Percentiles rank a stretch among this genome's conserved stretches.
Evolutionary conservation across 345 rosid genomes (phyloP).

Genomic region (Aquilaria sinensis): DNA sequence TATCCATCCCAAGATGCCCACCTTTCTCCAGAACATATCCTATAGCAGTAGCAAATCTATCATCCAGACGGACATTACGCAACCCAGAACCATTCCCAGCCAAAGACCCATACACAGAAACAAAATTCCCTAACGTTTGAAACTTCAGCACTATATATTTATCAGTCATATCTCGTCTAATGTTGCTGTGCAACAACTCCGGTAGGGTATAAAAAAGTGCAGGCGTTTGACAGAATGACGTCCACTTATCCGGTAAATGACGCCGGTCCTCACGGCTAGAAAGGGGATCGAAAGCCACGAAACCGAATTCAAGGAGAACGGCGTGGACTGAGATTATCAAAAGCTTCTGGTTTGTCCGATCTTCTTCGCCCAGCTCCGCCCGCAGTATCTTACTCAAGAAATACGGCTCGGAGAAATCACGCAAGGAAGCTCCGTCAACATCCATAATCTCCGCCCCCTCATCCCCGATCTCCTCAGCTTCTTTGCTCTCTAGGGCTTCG

Average conservation of each 20-base stretch:
- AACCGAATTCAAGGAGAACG: slow-evolving; percentile 66
- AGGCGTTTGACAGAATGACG: slow-evolving; percentile 20
- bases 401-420: slow-evolving; percentile 41
- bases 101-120: slow-evolving; percentile 52
- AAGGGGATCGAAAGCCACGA: slow-evolving; percentile 33
- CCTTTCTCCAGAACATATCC: slow-evolving; percentile 25
- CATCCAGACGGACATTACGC: slow-evolving; percentile 37
- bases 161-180: slow-evolving; percentile 17
- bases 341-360: slow-evolving; percentile 28
- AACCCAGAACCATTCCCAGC: slow-evolving; percentile 21
- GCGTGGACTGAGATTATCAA: slow-evolving; percentile 60
- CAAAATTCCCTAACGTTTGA: slow-evolving; percentile 38
- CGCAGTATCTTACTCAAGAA: slow-evolving; percentile 48
- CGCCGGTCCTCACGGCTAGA: slow-evolving; percentile 35
- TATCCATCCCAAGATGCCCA: slow-evolving; percentile 11
- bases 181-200: slow-evolving; percentile 19
- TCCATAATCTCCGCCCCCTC: slow-evolving; percentile 19
- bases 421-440: slow-evolving; percentile 17
- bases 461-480: background rate
- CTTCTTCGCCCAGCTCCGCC: slow-evolving; percentile 39
- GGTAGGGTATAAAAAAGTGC: slow-evolving; percentile 58
- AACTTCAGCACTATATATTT: slow-evolving; percentile 34
- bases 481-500: slow-evolving; percentile 5
- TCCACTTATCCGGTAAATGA: slow-evolving; percentile 36
- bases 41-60: slow-evolving; percentile 35